Percentiles rank a stretch among this genome's conserved stretches.
phyloP scores from a whole-genome alignment of 1,139 yeast species.

The Candida pseudoviswanathii region DNA sequence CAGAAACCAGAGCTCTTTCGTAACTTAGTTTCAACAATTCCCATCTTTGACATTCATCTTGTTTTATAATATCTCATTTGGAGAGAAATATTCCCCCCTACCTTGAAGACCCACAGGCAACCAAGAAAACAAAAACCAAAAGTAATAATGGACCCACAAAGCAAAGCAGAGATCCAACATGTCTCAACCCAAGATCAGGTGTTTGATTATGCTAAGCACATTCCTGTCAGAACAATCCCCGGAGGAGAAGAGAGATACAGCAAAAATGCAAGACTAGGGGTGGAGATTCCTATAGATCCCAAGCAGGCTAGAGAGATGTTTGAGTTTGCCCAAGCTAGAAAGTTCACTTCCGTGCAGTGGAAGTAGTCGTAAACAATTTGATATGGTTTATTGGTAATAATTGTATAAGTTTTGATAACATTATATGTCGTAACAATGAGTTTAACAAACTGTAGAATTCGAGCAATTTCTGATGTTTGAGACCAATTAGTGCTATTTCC shows the following conservation, averaged over 20 bases:
- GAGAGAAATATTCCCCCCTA: no score
- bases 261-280: conserved; percentile 1
- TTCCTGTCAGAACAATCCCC: neutral
- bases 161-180: neutral
- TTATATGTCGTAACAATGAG: neutral
- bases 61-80: no score
- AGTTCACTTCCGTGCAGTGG: neutral
- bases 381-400: neutral
- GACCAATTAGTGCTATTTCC: no score
- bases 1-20: no score
- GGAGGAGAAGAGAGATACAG: conserved; percentile 3
- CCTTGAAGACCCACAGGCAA: no score
- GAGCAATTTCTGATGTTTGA: no score
- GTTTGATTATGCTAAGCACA: neutral
- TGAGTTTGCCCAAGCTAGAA: neutral
- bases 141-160: neutral
- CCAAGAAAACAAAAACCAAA: no score
- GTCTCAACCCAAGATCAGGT: neutral
- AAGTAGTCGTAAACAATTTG: neutral
- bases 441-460: no score
- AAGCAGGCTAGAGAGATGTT: neutral
- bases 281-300: conserved; percentile 1
- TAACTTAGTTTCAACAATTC: no score
- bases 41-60: no score
- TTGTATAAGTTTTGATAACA: neutral